Conservation (phyloP, 2,329 filamentous ascomycete genomes). For the Ceratocystis ficicola region DNA sequence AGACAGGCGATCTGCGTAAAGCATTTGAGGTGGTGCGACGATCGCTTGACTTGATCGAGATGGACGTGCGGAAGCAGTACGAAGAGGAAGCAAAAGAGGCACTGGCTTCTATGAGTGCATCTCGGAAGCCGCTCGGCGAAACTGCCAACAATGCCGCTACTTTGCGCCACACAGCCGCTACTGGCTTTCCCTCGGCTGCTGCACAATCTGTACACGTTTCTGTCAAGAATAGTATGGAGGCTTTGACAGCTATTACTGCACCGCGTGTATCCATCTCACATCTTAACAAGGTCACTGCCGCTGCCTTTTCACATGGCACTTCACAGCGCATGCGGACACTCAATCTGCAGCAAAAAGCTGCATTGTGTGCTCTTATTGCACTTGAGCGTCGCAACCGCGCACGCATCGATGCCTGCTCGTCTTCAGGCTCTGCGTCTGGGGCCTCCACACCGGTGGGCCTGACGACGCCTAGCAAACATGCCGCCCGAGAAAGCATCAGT, state of each 20-base stretch:
- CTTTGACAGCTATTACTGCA: conserved; percentile 62
- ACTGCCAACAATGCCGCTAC: conserved; percentile 55
- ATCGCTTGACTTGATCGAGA: conserved; percentile 78
- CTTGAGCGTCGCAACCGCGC: conserved; percentile 64
- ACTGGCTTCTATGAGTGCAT: conserved; percentile 50
- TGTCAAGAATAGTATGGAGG: conserved; percentile 43
- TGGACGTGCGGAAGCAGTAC: conserved; percentile 65
- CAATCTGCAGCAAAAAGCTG: conserved; percentile 93
- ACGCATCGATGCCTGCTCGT: not conserved
- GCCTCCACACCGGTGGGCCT: conserved; percentile 31
- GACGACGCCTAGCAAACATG: conserved; percentile 47
- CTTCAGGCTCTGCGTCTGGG: not conserved
- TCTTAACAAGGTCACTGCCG: conserved; percentile 79
- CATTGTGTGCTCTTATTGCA: conserved; percentile 74
- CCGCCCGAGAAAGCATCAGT: conserved; percentile 30
- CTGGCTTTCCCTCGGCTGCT: conserved; percentile 28
- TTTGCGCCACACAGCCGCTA: conserved; percentile 32
- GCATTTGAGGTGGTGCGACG: conserved; percentile 89
- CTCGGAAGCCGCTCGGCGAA: conserved; percentile 66
- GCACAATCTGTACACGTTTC: conserved; percentile 37
- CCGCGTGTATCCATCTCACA: conserved; percentile 83
- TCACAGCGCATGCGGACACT: conserved; percentile 72
- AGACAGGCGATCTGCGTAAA: conserved; percentile 87
- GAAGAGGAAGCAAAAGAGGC: conserved; percentile 48
- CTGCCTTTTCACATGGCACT: conserved; percentile 81